phyloP scores from a whole-genome alignment of 768 basidiomycete species.

The Lactarius vividus region DNA sequence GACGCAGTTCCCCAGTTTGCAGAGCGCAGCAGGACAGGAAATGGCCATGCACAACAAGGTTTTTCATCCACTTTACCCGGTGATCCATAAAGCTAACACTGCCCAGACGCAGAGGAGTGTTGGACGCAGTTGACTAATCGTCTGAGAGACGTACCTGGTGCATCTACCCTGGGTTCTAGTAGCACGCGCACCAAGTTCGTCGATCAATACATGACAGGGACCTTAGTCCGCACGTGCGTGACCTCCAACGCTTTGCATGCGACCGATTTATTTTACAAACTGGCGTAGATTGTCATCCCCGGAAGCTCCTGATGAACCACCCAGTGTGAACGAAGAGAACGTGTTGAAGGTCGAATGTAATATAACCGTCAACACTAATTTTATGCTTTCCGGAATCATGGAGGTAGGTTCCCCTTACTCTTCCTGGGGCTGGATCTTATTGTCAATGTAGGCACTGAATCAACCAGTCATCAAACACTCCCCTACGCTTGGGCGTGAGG shows the following conservation, averaged over 20 bases:
- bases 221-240: constrained; percentile 67
- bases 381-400: constrained; percentile 80
- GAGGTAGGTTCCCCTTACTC: constrained; percentile 42
- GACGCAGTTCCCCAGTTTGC: constrained; percentile 88
- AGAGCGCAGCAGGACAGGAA: constrained; percentile 53
- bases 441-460: constrained; percentile 63
- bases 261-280: background rate
- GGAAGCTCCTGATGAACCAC: constrained; percentile 77
- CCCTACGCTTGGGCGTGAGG: constrained; percentile 73
- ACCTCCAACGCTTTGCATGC: background rate
- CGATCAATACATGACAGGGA: constrained; percentile 77
- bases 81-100: background rate
- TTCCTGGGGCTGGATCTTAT: background rate
- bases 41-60: constrained; percentile 72
- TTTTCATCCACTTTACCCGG: constrained; percentile 3
- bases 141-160: constrained; percentile 65
- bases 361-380: constrained; percentile 83
- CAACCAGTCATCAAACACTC: constrained; percentile 85
- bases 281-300: constrained; percentile 65
- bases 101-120: constrained; percentile 82
- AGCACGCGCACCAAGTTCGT: constrained; percentile 51
- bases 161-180: constrained; percentile 31
- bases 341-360: constrained; percentile 92
- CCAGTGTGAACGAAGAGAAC: constrained; percentile 60
- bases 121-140: constrained; percentile 72